Percentiles rank a stretch among this genome's conserved stretches.
Evolutionary conservation across 2,329 filamentous ascomycete species (phyloP).

Genomic region (Monosporascus sp.): DNA sequence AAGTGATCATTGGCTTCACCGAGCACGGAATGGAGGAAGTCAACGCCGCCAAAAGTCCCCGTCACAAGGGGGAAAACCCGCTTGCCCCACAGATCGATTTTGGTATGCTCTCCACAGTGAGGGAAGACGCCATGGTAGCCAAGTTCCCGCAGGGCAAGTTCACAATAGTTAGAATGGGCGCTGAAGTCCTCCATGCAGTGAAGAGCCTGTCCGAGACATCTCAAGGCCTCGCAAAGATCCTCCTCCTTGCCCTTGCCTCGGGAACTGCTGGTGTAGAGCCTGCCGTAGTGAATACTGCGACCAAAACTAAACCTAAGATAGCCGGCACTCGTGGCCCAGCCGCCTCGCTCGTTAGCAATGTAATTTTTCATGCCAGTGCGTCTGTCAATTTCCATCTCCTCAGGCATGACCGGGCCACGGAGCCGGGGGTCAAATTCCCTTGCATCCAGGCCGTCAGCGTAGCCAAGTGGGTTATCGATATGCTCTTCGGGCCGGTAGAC

Average conservation of each 20-base stretch:
- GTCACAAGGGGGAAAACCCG: slow-evolving; percentile 71
- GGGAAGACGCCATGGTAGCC: slow-evolving; percentile 65
- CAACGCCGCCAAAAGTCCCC: slow-evolving; percentile 71
- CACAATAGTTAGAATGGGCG: slow-evolving; percentile 79
- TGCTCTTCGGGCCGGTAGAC: slow-evolving; percentile 74
- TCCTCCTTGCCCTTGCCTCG: slow-evolving; percentile 61
- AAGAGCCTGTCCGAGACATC: slow-evolving; percentile 69
- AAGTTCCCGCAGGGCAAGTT: slow-evolving; percentile 69
- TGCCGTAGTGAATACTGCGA: slow-evolving; percentile 71
- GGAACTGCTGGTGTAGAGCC: slow-evolving; percentile 65
- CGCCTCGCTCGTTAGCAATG: slow-evolving; percentile 82
- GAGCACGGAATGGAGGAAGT: slow-evolving; percentile 75
- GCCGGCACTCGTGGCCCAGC: slow-evolving; percentile 84
- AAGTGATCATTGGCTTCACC: slow-evolving; percentile 79
- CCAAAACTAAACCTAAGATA: slow-evolving; percentile 74
- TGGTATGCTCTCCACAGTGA: slow-evolving; percentile 62
- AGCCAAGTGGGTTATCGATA: slow-evolving; percentile 75
- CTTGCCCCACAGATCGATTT: slow-evolving; percentile 61
- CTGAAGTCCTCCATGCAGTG: slow-evolving; percentile 77
- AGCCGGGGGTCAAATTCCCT: slow-evolving; percentile 75
- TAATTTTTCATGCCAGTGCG: slow-evolving; percentile 98
- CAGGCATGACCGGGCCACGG: slow-evolving; percentile 67
- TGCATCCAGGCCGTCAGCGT: slow-evolving; percentile 82
- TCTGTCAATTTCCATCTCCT: slow-evolving; percentile 68
- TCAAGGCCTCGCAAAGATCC: slow-evolving; percentile 73